Evolutionary conservation across 1,284 basidiomycete species (phyloP).

Genomic region (Leccinum fallax): DNA sequence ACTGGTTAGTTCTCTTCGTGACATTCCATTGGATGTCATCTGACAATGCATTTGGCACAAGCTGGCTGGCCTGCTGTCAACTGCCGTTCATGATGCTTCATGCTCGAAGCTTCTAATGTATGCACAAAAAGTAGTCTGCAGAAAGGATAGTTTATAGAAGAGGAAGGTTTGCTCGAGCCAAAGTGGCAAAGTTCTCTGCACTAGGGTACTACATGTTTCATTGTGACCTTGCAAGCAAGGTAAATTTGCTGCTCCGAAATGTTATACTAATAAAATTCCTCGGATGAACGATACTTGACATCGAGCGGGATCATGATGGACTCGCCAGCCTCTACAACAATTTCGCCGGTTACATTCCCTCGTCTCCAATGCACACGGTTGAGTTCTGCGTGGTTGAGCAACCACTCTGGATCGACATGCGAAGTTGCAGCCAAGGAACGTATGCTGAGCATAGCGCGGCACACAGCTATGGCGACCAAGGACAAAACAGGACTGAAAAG

Average conservation of each 20-base stretch:
- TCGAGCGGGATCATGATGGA: background rate
- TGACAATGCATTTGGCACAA: too few relatives aligned
- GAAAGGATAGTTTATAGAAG: too few relatives aligned
- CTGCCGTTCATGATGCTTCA: too few relatives aligned
- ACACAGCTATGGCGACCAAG: constrained; percentile 10
- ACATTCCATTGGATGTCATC: too few relatives aligned
- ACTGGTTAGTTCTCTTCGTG: too few relatives aligned
- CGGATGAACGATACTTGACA: background rate
- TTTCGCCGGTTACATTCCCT: constrained; percentile 12
- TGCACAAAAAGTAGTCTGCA: too few relatives aligned
- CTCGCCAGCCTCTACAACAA: constrained; percentile 13
- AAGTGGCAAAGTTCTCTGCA: too few relatives aligned
- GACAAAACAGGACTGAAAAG: constrained; percentile 10
- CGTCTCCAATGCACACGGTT: constrained; percentile 20
- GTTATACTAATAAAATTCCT: background rate
- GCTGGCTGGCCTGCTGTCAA: too few relatives aligned
- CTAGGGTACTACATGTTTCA: too few relatives aligned
- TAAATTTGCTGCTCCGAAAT: background rate
- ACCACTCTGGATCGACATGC: constrained; percentile 21
- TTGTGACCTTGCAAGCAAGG: too few relatives aligned
- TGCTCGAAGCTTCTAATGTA: too few relatives aligned
- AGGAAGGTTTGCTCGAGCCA: too few relatives aligned
- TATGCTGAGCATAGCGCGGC: constrained; percentile 21
- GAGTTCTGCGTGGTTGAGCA: constrained; percentile 24
- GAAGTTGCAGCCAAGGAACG: constrained; percentile 18